Evolutionary conservation across 257 asterid species (phyloP).

Genomic region (Scutellaria barbata): DNA sequence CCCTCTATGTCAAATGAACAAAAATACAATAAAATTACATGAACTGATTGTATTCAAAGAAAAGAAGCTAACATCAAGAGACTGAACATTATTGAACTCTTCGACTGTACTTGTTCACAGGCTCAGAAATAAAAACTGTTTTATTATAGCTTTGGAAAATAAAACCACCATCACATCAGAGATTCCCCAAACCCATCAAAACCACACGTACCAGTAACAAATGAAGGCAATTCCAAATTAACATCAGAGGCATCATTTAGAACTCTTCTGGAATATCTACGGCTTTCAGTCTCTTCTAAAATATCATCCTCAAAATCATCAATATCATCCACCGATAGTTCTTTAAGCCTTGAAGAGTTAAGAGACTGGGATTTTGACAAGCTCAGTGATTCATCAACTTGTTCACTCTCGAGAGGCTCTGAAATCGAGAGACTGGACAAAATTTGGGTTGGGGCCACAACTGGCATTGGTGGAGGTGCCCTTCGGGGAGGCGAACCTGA

Average conservation of each 20-base stretch:
- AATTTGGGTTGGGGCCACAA: constrained; percentile 54
- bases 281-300: constrained; percentile 71
- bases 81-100: constrained; percentile 13
- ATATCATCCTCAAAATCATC: constrained; percentile 82
- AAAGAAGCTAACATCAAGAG: constrained; percentile 32
- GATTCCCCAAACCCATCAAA: constrained; percentile 26
- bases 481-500: constrained; percentile 96
- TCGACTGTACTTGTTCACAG: constrained; percentile 17
- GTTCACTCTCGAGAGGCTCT: constrained; percentile 66
- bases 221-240: constrained; percentile 76
- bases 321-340: constrained; percentile 89
- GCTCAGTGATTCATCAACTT: constrained; percentile 60
- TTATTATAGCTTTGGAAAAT: not conserved
- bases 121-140: constrained; percentile 21
- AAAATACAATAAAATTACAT: constrained; percentile 8
- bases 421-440: constrained; percentile 58
- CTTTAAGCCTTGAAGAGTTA: constrained; percentile 62
- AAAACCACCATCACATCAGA: constrained; percentile 17
- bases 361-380: constrained; percentile 71
- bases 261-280: constrained; percentile 89
- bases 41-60: constrained; percentile 10
- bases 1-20: constrained; percentile 1
- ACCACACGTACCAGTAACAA: constrained; percentile 70
- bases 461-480: constrained; percentile 71
- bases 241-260: constrained; percentile 92